Base-by-base conservation (phyloP, 2,329 filamentous ascomycete species). In the Diplodia mutila region DNA sequence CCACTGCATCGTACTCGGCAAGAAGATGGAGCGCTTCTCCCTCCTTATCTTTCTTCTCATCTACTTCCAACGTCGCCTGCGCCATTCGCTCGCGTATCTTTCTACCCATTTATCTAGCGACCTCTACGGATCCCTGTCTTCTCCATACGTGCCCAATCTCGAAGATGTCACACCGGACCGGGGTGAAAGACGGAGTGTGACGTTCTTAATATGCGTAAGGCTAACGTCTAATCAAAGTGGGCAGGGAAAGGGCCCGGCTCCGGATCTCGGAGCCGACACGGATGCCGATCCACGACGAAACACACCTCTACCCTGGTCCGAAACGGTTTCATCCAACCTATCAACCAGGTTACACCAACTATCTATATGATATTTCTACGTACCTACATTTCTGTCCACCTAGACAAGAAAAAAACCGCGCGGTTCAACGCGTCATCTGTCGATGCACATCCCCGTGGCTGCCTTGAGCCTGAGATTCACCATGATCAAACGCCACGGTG, bases 141-240 rank as follows among this genome's bases (percentile, higher is more conserved):
- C 23, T 34, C 52, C 34, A 4, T 27, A 14, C 29, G 29, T 32
- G 29, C 55, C 37, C 14, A 59, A n/a, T 46, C 42, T 46, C 37
- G 34, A 29, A 6, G 21, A 25, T 27, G 14, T 46, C 42, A 25
- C 37, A 23, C 11, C 11, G 37, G 16, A 46, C 21, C 55, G n/a
- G 37, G 55, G 23, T 46, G 23, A 23, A 29, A 46, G 55, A 14
- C 54, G 11, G 34, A 37, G 23, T 6, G 37, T 27, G 18, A 59
- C 23, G 23, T 46, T 59, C 55, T n/a, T 27, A 46, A 59, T 46
- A 59, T 46, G 37, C 55, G 18, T 39, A 59, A 25, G 55, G 55
- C 55, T 59, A 55, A 59, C 27, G 37, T 34, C 42, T 59, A 59
- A 46, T 59, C 49, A 59, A 59, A 59, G 18, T 4, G 21, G 34